Base-by-base conservation (phyloP, 1,284 basidiomycete genomes). In the Agroathelia rolfsii region DNA sequence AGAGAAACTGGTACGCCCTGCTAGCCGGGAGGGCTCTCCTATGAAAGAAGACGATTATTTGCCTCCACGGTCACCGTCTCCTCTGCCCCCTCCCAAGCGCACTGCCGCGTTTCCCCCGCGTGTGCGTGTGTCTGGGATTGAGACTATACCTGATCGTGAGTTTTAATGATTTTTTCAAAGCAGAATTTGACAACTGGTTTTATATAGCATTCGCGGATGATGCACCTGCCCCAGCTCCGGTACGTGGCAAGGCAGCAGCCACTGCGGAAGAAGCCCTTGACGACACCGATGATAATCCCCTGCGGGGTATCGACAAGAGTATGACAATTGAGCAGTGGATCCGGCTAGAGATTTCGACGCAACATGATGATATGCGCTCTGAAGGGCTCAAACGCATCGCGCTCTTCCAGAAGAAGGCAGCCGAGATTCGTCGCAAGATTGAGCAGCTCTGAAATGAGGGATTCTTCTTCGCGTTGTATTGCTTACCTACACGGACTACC, bases 271-370 rank as follows among this genome's bases (percentile, higher is more conserved):
- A 13, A 11, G 19, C 30, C 13, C 18, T 34, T 10, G 13, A 13
- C 32, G 5, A 16, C 8, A 9, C 26, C 26, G 9, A 8, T 28
- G 13, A 8, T 11, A 49, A 57, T 8, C 49, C 47, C 12, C 55
- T 85, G 20, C 71, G 69, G 11, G 72, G 74, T 19, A 66, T 69
- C n/a, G 80, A 85, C 47, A 56, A 75, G 34, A 52, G 61, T 18
- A 74, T 85, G 76, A 77, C 79, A 0, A 69, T 85, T 22, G 81
- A 85, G 44, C 71, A 85, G 45, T 85, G 77, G 72, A 75, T 84
- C 39, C 61, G 74, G 33, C 69, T 73, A 42, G 79, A 85, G 52
- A 79, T 80, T 47, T 62, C 62, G 37, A 49, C 69, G 22, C 68
- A 82, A 49, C 72, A 69, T 40, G 72, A 73, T 41, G 68, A 64